phyloP scores from a whole-genome alignment of 345 rosid genomes.

The Microcos paniculata region DNA sequence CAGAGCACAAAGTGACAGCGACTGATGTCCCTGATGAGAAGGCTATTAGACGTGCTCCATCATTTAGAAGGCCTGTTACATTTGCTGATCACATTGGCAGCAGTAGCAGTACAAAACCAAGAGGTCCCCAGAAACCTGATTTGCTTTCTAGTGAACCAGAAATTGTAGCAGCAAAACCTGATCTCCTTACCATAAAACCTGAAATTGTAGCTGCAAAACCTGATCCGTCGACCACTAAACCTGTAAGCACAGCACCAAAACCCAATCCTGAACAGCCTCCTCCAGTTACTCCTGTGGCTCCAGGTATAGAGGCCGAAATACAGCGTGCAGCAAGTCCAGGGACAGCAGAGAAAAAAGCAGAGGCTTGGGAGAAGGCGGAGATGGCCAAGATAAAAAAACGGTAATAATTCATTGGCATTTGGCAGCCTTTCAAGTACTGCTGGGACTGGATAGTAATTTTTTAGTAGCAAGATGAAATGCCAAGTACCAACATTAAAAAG shows the following conservation, averaged over 20 bases:
- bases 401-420: slow-evolving; percentile 28
- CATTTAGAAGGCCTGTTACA: slow-evolving; percentile 27
- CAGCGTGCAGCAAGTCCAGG: slow-evolving; percentile 20
- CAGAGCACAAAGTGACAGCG: slow-evolving; percentile 10
- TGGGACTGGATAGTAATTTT: not conserved
- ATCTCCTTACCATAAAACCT: slow-evolving; percentile 14
- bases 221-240: slow-evolving; percentile 3
- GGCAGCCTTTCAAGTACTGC: not conserved
- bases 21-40: slow-evolving; percentile 15
- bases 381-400: slow-evolving; percentile 42
- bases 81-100: slow-evolving; percentile 24
- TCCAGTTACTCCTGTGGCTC: slow-evolving; percentile 14
- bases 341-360: slow-evolving; percentile 34
- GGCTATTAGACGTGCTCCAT: slow-evolving; percentile 19
- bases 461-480: not conserved
- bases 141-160: slow-evolving; percentile 6
- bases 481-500: slow-evolving; percentile 6
- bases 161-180: slow-evolving; percentile 13
- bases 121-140: slow-evolving; percentile 10
- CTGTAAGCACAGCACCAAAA: slow-evolving; percentile 2
- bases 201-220: not conserved
- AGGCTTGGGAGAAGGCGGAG: slow-evolving; percentile 61
- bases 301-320: slow-evolving; percentile 12
- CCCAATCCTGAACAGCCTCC: slow-evolving; percentile 29
- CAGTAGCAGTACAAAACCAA: slow-evolving; percentile 14